Evolutionary conservation across 2,329 filamentous ascomycete genomes (phyloP), one percentile per base, ranked within the genome.

Genomic region (Colletotrichum horii): DNA sequence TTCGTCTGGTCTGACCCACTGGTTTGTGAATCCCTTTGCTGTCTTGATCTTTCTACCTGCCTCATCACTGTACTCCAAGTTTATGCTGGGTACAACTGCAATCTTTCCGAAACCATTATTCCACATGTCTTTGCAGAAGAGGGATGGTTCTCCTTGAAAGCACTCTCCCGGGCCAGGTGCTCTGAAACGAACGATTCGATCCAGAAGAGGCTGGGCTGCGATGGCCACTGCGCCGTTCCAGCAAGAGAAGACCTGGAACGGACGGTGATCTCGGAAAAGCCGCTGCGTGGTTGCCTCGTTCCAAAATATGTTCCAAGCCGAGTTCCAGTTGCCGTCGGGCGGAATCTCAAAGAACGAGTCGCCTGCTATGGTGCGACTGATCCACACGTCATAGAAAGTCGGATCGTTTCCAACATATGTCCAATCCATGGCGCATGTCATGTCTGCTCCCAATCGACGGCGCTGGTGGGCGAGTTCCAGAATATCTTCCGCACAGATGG

Each of bases 341-440:
- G 88, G 87, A 7, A 92, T 87, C 0, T 88, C 81, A 79, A 91
- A 92, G 80, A 92, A 92, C 0, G 85, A 83, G 77, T 92, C 88
- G 2, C 91, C 91, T 1, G 82, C 83, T 60, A 92, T 85, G 3
- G 83, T 84, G 8, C 91, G 87, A 0, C 88, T 86, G 30, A 91
- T 83, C 84, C 89, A 78, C 90, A 93, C 0, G 87, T 88, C 88
- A 91, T 91, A 79, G 78, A 92, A 92, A 0, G 86, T 88, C 0
- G 88, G 87, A 4, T 88, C 82, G 0, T 69, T 68, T 0, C 84
- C 86, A 4, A 83, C 81, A 56, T 87, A 87, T 0, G 84, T 87
- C 90, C 90, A 93, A 80, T 93, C 91, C 86, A 93, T 88, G 8
- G 84, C 89, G 77, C 91, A 93, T 0, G 87, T 88, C 88, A 92